A percentile compares a stretch with the other conserved stretches of the same genome.
phyloP scores from a whole-genome alignment of 345 rosid species.

The Brassica incana region DNA sequence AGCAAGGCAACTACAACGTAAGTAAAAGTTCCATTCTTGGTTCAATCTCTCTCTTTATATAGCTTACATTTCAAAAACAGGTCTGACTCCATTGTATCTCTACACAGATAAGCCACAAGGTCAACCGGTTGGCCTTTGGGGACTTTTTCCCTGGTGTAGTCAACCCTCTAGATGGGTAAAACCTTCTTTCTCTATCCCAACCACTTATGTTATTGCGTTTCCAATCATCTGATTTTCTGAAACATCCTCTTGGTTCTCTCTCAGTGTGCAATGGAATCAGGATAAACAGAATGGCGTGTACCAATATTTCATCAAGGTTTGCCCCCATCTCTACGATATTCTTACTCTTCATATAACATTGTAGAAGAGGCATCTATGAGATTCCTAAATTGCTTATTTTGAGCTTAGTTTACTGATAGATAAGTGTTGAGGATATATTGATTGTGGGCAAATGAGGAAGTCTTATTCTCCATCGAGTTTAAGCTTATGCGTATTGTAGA shows the following conservation, averaged over 20 bases:
- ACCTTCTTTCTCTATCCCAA: slow-evolving; percentile 7
- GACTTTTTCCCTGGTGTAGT: slow-evolving; percentile 82
- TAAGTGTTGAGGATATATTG: neutral
- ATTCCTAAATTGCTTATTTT: neutral
- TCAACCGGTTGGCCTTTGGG: slow-evolving; percentile 74
- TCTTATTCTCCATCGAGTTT: neutral
- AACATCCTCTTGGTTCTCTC: slow-evolving; percentile 14
- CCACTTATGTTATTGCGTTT: neutral
- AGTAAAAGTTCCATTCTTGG: slow-evolving; percentile 30
- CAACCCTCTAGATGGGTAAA: slow-evolving; percentile 89
- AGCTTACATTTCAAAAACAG: neutral
- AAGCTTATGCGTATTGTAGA: slow-evolving; percentile 32
- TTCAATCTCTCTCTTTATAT: neutral
- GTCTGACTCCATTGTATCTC: slow-evolving; percentile 10
- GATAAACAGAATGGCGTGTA: slow-evolving; percentile 74
- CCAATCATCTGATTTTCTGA: slow-evolving; percentile 13
- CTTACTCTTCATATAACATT: neutral
- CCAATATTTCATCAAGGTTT: slow-evolving; percentile 89
- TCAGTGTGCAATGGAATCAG: slow-evolving; percentile 77
- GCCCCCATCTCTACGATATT: slow-evolving; percentile 2
- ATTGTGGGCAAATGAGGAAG: slow-evolving; percentile 4
- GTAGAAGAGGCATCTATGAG: neutral
- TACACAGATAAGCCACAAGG: slow-evolving; percentile 73
- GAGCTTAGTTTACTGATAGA: neutral
- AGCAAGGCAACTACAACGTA: slow-evolving; percentile 75